phyloP scores from a whole-genome alignment of 768 basidiomycete genomes.

The Russula vinacea region DNA sequence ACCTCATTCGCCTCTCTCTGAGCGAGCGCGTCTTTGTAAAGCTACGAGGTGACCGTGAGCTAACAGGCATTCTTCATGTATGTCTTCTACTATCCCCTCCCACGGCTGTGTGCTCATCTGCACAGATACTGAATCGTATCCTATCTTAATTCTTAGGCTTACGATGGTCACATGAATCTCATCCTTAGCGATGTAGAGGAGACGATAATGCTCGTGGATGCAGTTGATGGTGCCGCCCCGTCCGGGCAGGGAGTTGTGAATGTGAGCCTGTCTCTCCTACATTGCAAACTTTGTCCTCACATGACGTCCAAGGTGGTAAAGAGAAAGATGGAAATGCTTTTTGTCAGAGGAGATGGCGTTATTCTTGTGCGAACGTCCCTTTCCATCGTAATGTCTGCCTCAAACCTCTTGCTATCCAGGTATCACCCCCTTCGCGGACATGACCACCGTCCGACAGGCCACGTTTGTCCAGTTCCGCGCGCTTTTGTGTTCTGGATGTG shows the following conservation, averaged over 20 bases:
- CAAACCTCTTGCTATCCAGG: slow-evolving; percentile 44
- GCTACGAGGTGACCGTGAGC: slow-evolving; percentile 88
- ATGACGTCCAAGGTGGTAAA: slow-evolving; percentile 66
- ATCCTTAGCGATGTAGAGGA: slow-evolving; percentile 98
- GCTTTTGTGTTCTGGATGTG: neutral
- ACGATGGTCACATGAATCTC: slow-evolving; percentile 99
- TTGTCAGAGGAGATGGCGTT: slow-evolving; percentile 95
- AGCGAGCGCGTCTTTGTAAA: slow-evolving; percentile 99
- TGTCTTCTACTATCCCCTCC: slow-evolving; percentile 35
- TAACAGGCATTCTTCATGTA: slow-evolving; percentile 91
- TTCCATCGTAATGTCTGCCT: slow-evolving; percentile 1
- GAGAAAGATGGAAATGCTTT: slow-evolving; percentile 95
- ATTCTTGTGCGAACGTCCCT: slow-evolving; percentile 60
- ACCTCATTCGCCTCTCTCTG: slow-evolving; percentile 92
- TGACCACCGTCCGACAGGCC: slow-evolving; percentile 34
- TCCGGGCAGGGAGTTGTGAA: slow-evolving; percentile 62
- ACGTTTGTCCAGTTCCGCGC: neutral
- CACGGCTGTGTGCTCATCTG: slow-evolving; percentile 20
- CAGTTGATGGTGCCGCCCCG: slow-evolving; percentile 59
- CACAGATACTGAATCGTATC: slow-evolving; percentile 23
- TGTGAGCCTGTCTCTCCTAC: slow-evolving; percentile 39
- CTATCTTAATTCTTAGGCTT: slow-evolving; percentile 59
- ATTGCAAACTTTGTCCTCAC: neutral
- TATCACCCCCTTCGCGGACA: slow-evolving; percentile 76
- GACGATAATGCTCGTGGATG: slow-evolving; percentile 93